phyloP scores from a whole-genome alignment of 176 grass and related monocot genomes.

The Elaeis guineensis region DNA sequence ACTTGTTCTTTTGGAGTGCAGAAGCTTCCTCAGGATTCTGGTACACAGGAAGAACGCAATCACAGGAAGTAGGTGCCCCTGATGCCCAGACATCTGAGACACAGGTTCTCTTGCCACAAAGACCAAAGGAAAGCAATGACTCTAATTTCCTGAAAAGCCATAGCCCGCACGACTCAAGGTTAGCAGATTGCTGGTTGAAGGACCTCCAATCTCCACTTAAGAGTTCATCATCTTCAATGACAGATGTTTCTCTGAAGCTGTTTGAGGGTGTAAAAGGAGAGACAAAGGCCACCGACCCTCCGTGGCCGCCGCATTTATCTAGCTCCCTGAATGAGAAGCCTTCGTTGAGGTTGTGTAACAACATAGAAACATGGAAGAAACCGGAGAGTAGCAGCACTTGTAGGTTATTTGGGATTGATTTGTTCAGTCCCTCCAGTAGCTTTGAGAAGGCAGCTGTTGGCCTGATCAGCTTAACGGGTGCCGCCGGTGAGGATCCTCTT shows the following conservation, averaged over 20 bases:
- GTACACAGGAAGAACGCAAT: slow-evolving; percentile 10
- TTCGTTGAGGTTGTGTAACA: background rate
- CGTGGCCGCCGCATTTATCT: slow-evolving; percentile 15
- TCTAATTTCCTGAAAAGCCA: background rate
- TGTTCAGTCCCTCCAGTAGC: background rate
- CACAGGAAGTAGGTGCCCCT: slow-evolving; percentile 2
- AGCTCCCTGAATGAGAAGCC: slow-evolving; percentile 14
- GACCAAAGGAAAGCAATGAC: slow-evolving; percentile 1
- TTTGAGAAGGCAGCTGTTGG: background rate
- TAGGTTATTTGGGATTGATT: slow-evolving; percentile 19
- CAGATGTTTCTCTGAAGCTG: slow-evolving; percentile 25
- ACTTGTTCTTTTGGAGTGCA: background rate
- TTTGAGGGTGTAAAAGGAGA: slow-evolving; percentile 18
- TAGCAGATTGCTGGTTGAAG: slow-evolving; percentile 27
- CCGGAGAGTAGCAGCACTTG: background rate
- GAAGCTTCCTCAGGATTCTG: slow-evolving; percentile 21
- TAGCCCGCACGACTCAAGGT: background rate
- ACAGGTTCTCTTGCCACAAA: background rate
- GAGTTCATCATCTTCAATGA: slow-evolving; percentile 21
- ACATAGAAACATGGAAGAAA: background rate
- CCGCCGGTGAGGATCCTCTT: slow-evolving; percentile 7
- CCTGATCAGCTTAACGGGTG: background rate
- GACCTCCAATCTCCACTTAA: slow-evolving; percentile 18
- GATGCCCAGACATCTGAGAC: background rate
- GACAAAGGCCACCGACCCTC: background rate